Evolutionary conservation across 352 stramenopile genomes (phyloP).

Genomic region (Globisporangium paddicum): DNA sequence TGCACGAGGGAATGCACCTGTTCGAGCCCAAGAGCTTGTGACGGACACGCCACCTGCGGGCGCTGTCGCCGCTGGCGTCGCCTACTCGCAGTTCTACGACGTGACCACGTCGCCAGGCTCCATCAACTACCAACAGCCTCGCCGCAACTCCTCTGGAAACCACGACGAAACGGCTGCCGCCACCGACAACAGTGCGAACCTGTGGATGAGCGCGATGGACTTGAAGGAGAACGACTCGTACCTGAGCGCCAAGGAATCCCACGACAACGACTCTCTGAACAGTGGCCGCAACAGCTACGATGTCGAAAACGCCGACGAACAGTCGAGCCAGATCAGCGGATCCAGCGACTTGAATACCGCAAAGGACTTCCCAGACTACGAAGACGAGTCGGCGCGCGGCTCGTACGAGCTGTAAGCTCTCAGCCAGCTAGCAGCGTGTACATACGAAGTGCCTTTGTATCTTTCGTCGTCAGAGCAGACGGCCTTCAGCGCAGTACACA

Average conservation of each 20-base stretch:
- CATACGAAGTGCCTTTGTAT: not conserved
- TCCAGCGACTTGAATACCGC: slow-evolving; percentile 53
- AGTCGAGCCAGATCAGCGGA: slow-evolving; percentile 68
- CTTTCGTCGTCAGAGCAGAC: not conserved
- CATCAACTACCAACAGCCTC: slow-evolving; percentile 17
- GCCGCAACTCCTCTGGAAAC: slow-evolving; percentile 15
- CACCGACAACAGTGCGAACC: slow-evolving; percentile 45
- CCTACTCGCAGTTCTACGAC: slow-evolving; percentile 78
- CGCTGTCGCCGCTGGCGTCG: slow-evolving; percentile 41
- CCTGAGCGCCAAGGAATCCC: slow-evolving; percentile 46
- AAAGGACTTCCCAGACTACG: slow-evolving; percentile 71
- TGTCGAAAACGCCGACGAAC: slow-evolving; percentile 33
- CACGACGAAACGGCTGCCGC: slow-evolving; percentile 9
- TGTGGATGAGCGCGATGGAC: slow-evolving; percentile 83
- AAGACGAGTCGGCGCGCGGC: slow-evolving; percentile 64
- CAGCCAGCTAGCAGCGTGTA: not conserved
- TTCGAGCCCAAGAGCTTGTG: slow-evolving; percentile 13
- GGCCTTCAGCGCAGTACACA: not conserved
- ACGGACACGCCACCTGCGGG: slow-evolving; percentile 34
- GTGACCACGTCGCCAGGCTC: slow-evolving; percentile 54
- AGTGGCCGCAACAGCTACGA: slow-evolving; percentile 72
- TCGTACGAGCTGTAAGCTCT: slow-evolving; percentile 74
- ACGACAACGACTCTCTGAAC: slow-evolving; percentile 28
- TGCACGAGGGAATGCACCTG: slow-evolving; percentile 19
- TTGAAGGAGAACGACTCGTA: slow-evolving; percentile 74